Evolutionary conservation across 2,329 filamentous ascomycete genomes (phyloP).

Genomic region (Sporothrix inflata): DNA sequence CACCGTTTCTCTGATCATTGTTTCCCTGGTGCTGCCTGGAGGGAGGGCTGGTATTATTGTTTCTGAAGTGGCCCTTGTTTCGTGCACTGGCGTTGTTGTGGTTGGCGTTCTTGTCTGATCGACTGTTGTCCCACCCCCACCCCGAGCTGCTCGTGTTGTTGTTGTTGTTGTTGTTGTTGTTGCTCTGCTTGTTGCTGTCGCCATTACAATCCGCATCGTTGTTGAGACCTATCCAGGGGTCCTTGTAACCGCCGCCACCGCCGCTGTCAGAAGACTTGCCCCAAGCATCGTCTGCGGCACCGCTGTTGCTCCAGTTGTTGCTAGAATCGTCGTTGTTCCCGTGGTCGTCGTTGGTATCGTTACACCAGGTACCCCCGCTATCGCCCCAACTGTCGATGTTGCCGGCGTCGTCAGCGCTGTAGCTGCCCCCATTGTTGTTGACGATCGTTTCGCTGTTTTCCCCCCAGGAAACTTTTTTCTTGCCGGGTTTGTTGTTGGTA

Average conservation of each 20-base stretch:
- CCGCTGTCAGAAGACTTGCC: not conserved
- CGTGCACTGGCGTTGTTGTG: not conserved
- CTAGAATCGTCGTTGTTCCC: not conserved
- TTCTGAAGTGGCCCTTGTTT: not conserved
- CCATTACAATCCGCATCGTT: not conserved
- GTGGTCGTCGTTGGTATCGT: not conserved
- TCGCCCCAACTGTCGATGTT: not conserved
- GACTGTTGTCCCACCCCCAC: not conserved
- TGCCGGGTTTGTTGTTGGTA: not conserved
- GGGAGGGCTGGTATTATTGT: not conserved
- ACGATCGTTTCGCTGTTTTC: not conserved
- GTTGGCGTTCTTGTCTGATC: not conserved
- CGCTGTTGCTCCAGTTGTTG: not conserved
- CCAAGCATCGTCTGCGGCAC: not conserved
- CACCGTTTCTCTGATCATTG: not conserved
- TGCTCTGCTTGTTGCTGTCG: not conserved
- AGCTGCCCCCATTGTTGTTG: not conserved
- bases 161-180: not conserved
- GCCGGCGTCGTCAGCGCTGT: not conserved
- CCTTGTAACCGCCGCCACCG: slow-evolving; percentile 17
- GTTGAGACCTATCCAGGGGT: slow-evolving; percentile 20
- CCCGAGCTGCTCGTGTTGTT: not conserved
- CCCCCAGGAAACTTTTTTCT: slow-evolving; percentile 2
- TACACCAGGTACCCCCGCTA: not conserved
- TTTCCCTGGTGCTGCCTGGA: not conserved